phyloP scores from a whole-genome alignment of 345 rosid genomes.

The Cardamine occulta region DNA sequence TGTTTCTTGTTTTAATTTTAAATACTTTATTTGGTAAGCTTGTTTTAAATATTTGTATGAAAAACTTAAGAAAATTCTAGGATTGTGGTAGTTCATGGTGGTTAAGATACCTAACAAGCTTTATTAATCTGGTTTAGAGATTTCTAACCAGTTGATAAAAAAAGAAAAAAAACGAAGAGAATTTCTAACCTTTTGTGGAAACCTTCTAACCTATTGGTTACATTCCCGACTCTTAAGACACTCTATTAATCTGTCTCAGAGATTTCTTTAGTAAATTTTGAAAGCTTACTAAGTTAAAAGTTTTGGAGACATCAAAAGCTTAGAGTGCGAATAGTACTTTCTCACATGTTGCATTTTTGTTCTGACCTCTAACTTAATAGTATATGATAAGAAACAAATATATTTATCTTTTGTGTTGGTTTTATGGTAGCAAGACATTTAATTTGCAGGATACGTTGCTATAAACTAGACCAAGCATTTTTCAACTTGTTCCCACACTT shows the following conservation, averaged over 20 bases:
- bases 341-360: not conserved
- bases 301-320: not conserved
- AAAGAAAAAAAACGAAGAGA: no score
- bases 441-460: constrained; percentile 28
- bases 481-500: constrained; percentile 29
- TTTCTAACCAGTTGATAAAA: no score
- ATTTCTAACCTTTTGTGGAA: no score
- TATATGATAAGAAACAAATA: not conserved
- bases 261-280: not conserved
- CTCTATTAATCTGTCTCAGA: not conserved
- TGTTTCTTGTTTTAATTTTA: not conserved
- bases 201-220: not conserved
- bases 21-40: not conserved
- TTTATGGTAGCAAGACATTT: constrained; percentile 2
- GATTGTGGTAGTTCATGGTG: not conserved
- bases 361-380: not conserved
- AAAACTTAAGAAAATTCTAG: not conserved
- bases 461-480: constrained; percentile 24
- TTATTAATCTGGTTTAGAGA: not conserved
- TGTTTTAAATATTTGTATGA: not conserved
- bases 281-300: not conserved
- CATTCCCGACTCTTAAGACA: not conserved
- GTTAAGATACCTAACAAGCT: not conserved
- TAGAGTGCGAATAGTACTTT: not conserved
- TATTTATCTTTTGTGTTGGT: not conserved